These are phyloP conservation scores for Didymella exigua DNA, from an alignment of 2,329 filamentous ascomycete genomes.

Conservation along the genomic window DNA sequence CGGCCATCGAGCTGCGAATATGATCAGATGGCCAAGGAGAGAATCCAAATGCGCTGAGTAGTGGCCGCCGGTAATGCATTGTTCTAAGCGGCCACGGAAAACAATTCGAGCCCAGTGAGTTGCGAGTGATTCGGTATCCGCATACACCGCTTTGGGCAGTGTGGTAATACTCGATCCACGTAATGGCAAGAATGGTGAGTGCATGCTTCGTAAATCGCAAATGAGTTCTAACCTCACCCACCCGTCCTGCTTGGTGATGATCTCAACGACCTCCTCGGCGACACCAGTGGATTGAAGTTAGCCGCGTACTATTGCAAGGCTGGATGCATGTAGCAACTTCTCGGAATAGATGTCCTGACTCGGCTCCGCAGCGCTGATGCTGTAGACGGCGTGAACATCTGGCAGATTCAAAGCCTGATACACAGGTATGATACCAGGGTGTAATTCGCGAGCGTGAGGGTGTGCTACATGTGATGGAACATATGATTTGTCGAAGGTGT, in stretches of 20 bases:
- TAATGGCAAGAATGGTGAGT: background rate
- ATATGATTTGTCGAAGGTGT: slow-evolving; percentile 3
- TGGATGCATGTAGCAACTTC: background rate
- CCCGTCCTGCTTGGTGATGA: background rate
- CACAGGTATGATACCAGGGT: slow-evolving; percentile 8
- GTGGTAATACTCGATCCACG: background rate
- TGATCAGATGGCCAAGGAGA: slow-evolving; percentile 1
- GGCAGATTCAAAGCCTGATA: background rate
- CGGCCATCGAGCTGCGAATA: slow-evolving; percentile 2
- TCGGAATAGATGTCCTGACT: background rate
- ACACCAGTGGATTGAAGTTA: background rate
- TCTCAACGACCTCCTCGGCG: background rate
- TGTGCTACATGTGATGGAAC: background rate
- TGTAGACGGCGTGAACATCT: background rate
- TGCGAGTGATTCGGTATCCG: background rate
- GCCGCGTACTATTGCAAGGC: background rate
- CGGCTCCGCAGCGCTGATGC: background rate
- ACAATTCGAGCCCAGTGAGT: slow-evolving; percentile 4
- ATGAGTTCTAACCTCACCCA: background rate
- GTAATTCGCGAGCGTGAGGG: slow-evolving; percentile 1
- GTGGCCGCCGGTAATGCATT: background rate
- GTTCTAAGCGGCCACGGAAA: background rate
- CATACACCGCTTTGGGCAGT: background rate
- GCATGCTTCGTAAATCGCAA: background rate
- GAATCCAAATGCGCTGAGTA: background rate